Percentiles rank a stretch among this genome's conserved stretches.
These are phyloP conservation scores for Pseudogymnoascus sp. DNA, from an alignment of 2,329 filamentous ascomycete species.

Conservation along the genomic window DNA sequence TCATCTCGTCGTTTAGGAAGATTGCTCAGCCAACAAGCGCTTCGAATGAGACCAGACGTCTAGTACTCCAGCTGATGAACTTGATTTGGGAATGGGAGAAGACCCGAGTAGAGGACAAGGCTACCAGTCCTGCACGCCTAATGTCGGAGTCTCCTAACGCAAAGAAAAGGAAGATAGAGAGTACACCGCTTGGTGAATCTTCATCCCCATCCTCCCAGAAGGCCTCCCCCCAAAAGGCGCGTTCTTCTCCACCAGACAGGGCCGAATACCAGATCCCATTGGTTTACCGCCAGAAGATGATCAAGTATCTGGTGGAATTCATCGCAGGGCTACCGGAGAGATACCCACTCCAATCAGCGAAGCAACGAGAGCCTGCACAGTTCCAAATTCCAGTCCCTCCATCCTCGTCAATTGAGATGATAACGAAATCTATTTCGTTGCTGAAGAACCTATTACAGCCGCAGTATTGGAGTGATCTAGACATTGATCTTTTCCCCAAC, in stretches of 20 bases:
- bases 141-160: conserved; percentile 62
- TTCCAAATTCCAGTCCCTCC: conserved; percentile 40
- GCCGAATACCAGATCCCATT: conserved; percentile 61
- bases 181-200: conserved; percentile 37
- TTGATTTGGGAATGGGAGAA: conserved; percentile 92
- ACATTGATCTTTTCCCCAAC: conserved; percentile 84
- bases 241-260: conserved; percentile 36
- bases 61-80: conserved; percentile 83
- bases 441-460: conserved; percentile 79
- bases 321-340: conserved; percentile 85
- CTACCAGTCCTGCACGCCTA: conserved; percentile 32
- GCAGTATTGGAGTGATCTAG: conserved; percentile 83
- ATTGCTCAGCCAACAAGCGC: conserved; percentile 75
- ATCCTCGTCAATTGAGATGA: conserved; percentile 62
- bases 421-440: conserved; percentile 74
- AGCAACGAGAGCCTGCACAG: conserved; percentile 46
- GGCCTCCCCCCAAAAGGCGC: conserved; percentile 31
- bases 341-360: conserved; percentile 66
- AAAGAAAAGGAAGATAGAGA: conserved; percentile 68
- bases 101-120: conserved; percentile 59
- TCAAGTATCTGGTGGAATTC: conserved; percentile 93
- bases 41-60: conserved; percentile 83
- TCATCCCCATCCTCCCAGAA: conserved; percentile 47
- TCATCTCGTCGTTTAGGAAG: conserved; percentile 82
- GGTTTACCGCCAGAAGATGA: conserved; percentile 64